Evolutionary conservation across 805 yeast species (phyloP), one percentile per base, ranked within the genome.

Genomic region (Starmerella stigmatis): DNA sequence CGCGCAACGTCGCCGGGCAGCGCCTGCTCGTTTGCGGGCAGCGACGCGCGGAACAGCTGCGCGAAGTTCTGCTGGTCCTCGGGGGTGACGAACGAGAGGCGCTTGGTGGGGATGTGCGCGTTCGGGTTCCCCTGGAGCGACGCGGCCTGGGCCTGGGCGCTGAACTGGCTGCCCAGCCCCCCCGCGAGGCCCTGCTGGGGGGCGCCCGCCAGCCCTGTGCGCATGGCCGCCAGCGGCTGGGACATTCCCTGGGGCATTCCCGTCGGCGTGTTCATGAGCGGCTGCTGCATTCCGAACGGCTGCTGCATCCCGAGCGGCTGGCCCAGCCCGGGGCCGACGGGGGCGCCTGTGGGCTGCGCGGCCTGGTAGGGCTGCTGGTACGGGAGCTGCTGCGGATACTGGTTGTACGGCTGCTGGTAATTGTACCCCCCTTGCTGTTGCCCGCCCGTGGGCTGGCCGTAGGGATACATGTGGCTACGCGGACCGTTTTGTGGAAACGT

Each of bases 61-160:
- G 86, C 96, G 60, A 83, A 89, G 61, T 84, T 81, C 47, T 74
- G 73, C 66, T 89, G 97, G 61, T 89, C 96, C 27, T 75, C 76
- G 20, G 82, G 80, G 3, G 94, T 77, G 50, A 89, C 76, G 60
- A 89, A 89, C 10, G 94, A 78, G 43, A 89, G 69, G 54, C 96
- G 74, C 49, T 84, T 82, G 37, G 41, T 50, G 19, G 66, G 66
- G 43, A 63, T 44, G 36, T 32, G 41, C 12, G 44, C 45, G 21
- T 31, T 38, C 36, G 32, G 38, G 17, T 49, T 40, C 41, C 75
- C 76, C 16, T 68, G 66, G 31, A 66, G 69, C 29, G 61, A 58
- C 6, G 72, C 68, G 23, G 40, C 39, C 42, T 36, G 37, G 25
- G 32, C 26, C 33, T 43, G 31, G 11, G 37, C 43, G n/a, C 54